A percentile compares a stretch with the other conserved stretches of the same genome.
These are phyloP conservation scores for Recurvomyces mirabilis DNA, from an alignment of 495 filamentous ascomycete genomes.

Conservation along the genomic window DNA sequence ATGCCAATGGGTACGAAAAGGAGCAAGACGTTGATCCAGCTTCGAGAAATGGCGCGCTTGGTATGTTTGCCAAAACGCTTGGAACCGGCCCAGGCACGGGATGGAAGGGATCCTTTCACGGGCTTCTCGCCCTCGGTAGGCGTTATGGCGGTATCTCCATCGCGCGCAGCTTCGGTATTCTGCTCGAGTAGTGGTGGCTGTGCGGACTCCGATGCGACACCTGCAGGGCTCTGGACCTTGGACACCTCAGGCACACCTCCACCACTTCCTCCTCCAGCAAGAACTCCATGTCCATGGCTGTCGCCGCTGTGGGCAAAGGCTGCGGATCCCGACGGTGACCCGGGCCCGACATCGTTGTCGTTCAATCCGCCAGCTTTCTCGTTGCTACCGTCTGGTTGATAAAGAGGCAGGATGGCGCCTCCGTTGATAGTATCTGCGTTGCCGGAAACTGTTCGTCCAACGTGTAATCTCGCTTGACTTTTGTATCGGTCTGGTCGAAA, in stretches of 20 bases:
- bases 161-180: constrained; percentile 38
- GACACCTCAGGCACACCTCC: constrained; percentile 5
- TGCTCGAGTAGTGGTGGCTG: constrained; percentile 41
- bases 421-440: background rate
- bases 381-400: background rate
- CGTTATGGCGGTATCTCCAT: constrained; percentile 40
- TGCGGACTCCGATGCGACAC: constrained; percentile 26
- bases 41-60: constrained; percentile 48
- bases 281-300: background rate
- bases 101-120: constrained; percentile 22
- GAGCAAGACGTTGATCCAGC: constrained; percentile 68
- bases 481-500: constrained; percentile 14
- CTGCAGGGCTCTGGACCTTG: constrained; percentile 27
- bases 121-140: constrained; percentile 26
- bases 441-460: constrained; percentile 5
- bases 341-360: constrained; percentile 12
- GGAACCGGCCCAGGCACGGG: constrained; percentile 28
- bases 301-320: constrained; percentile 1
- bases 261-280: constrained; percentile 9
- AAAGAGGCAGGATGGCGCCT: constrained; percentile 8
- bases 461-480: constrained; percentile 10
- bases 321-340: constrained; percentile 10
- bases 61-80: constrained; percentile 39
- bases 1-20: constrained; percentile 76
- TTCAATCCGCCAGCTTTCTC: constrained; percentile 18